Evolutionary conservation across 441 rosid genomes (phyloP).

Genomic region (Biscutella laevigata): DNA sequence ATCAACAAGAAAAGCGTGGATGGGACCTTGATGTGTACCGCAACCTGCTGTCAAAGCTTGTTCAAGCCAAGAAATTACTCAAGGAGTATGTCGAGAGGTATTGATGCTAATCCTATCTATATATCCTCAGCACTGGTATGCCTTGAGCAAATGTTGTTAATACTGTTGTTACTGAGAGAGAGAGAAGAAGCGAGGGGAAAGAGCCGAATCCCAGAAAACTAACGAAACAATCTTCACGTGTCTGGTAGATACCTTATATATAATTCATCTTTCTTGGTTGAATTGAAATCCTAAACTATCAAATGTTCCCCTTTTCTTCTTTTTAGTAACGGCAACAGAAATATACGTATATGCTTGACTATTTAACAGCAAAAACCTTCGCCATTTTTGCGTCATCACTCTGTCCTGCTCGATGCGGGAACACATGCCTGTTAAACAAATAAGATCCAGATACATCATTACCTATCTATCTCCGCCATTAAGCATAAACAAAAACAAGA

Average conservation of each 20-base stretch:
- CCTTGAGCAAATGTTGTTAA: too few species aligned
- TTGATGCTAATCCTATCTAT: neutral
- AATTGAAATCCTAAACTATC: constrained; percentile 8
- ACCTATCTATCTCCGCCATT: too few species aligned
- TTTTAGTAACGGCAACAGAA: constrained; percentile 4
- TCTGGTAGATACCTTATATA: constrained; percentile 41
- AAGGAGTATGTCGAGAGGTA: constrained; percentile 94
- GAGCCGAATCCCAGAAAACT: constrained; percentile 63
- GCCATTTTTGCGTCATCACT: too few species aligned
- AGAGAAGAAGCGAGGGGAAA: constrained; percentile 83
- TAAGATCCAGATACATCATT: too few species aligned
- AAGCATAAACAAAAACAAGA: too few species aligned
- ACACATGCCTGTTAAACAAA: too few species aligned
- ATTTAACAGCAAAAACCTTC: too few species aligned
- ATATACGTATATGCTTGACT: neutral
- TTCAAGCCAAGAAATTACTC: constrained; percentile 90
- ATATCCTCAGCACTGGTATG: neutral
- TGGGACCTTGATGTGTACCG: constrained; percentile 96
- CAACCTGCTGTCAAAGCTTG: constrained; percentile 82
- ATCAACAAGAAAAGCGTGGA: constrained; percentile 82
- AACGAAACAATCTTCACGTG: constrained; percentile 65
- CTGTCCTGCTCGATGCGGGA: too few species aligned
- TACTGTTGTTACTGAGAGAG: constrained; percentile 71
- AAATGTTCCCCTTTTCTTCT: neutral
- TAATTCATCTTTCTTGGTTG: constrained; percentile 23